A percentile compares a stretch with the other conserved stretches of the same genome.
Conservation (phyloP, 2,329 filamentous ascomycete genomes). For the Fusarium cicatricum region DNA sequence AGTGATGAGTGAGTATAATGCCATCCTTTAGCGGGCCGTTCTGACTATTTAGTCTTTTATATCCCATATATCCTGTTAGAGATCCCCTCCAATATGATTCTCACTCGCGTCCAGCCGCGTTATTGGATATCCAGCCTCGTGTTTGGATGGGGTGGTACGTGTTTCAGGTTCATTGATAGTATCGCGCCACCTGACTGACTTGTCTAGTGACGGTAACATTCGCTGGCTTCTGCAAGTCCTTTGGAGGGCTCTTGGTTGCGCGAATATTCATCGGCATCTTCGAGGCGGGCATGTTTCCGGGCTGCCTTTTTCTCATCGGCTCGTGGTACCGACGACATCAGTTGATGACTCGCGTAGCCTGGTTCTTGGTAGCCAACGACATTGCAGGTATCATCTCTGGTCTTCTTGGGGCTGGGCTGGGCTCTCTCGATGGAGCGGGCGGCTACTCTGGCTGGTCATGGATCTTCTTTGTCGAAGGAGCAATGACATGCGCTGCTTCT, state of each 20-base stretch:
- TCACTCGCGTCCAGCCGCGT: constrained; percentile 33
- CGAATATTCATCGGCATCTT: constrained; percentile 48
- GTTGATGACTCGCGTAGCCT: constrained; percentile 40
- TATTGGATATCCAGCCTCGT: neutral
- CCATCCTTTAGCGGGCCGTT: neutral
- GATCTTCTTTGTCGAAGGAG: constrained; percentile 37
- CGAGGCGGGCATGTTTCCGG: constrained; percentile 47
- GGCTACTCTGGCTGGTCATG: constrained; percentile 37
- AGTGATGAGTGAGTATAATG: constrained; percentile 26
- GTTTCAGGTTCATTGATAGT: neutral
- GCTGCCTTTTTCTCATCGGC: constrained; percentile 45
- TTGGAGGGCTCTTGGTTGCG: constrained; percentile 36
- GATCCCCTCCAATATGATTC: constrained; percentile 34
- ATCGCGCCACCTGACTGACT: neutral
- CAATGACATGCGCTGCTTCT: constrained; percentile 19
- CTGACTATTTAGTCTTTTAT: constrained; percentile 37
- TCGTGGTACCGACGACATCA: constrained; percentile 48
- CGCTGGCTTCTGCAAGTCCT: constrained; percentile 41
- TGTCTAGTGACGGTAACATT: constrained; percentile 37
- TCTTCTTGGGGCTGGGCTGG: constrained; percentile 35
- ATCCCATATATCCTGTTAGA: constrained; percentile 46
- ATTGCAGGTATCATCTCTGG: constrained; percentile 37
- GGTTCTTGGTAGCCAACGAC: constrained; percentile 38
- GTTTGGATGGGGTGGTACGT: constrained; percentile 1
- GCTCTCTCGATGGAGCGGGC: constrained; percentile 30